phyloP scores from a whole-genome alignment of 345 rosid genomes.

The Populus nigra region DNA sequence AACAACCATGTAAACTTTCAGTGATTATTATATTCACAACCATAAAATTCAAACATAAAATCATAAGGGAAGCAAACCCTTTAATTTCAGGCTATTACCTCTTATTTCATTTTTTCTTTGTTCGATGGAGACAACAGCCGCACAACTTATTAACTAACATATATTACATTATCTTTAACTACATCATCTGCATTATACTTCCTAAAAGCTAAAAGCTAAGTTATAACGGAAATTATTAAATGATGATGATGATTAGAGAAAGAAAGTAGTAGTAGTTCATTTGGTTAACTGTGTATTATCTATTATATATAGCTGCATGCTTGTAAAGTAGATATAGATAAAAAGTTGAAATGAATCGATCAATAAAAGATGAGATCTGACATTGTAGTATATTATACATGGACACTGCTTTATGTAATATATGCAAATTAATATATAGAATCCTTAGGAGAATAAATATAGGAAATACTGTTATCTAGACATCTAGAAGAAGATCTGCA shows the following conservation, averaged over 20 bases:
- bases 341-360: neutral
- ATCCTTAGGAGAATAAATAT: neutral
- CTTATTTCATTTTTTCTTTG: neutral
- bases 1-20: too few species aligned
- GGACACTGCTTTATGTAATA: neutral
- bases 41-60: accelerated
- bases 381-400: neutral
- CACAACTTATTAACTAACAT: neutral
- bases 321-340: neutral
- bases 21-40: too few species aligned
- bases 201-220: neutral
- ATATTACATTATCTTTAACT: neutral
- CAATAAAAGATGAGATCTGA: neutral
- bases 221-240: neutral
- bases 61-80: accelerated
- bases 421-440: neutral
- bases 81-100: too few species aligned
- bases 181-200: neutral
- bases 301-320: neutral
- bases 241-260: neutral
- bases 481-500: too few species aligned
- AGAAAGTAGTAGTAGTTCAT: neutral
- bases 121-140: neutral
- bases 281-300: neutral
- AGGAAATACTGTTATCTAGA: too few species aligned